Percentiles rank a stretch among this genome's conserved stretches.
These are phyloP conservation scores for Sclerotinia nivalis DNA, from an alignment of 2,329 filamentous ascomycete species.

Conservation along the genomic window DNA sequence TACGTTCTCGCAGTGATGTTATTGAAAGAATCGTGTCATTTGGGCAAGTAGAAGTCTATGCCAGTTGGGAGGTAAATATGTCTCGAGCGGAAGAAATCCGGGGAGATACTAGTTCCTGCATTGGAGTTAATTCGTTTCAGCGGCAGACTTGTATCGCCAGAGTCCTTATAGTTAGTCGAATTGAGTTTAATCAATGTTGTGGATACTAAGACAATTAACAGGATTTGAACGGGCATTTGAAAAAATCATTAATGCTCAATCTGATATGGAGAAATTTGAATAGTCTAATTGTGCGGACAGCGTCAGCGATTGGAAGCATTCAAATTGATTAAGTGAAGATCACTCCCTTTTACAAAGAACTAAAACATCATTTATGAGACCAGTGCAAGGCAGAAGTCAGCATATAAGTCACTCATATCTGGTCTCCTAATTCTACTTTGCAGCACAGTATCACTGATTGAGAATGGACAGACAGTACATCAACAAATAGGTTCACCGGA, in stretches of 20 bases:
- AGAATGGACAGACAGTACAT: no score
- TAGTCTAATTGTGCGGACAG: not conserved
- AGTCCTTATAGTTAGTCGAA: not conserved
- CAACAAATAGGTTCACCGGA: no score
- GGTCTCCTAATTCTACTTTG: not conserved
- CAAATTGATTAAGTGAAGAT: not conserved
- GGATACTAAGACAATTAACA: not conserved
- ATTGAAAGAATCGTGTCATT: no score
- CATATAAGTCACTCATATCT: not conserved
- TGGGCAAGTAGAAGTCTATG: no score
- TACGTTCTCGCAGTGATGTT: no score
- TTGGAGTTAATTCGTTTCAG: not conserved
- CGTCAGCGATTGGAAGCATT: rapidly evolving
- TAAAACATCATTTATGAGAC: no score
- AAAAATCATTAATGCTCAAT: not conserved
- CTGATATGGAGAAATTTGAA: not conserved
- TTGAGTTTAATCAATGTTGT: not conserved
- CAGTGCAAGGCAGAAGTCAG: no score
- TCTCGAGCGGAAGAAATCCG: not conserved
- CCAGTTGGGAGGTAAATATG: not conserved
- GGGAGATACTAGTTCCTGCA: not conserved
- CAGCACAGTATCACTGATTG: no score
- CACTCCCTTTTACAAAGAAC: not conserved
- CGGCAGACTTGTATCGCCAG: not conserved
- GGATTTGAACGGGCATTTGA: not conserved